These are phyloP conservation scores for Medicago ruthenica DNA, from an alignment of 306 rosid species.

Conservation along the genomic window DNA sequence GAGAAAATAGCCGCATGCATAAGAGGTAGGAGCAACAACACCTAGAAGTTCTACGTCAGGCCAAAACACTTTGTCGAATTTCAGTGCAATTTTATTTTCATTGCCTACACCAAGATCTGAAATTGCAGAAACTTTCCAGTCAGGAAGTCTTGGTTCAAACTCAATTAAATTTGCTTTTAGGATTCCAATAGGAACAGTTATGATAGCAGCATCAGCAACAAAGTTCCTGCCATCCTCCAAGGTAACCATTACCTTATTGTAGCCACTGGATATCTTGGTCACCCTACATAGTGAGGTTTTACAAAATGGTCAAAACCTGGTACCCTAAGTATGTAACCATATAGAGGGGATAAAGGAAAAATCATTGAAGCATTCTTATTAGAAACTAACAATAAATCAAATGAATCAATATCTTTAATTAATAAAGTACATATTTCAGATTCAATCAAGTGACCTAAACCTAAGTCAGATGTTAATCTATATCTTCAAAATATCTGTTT, in stretches of 20 bases:
- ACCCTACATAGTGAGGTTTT: conserved; percentile 47
- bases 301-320: conserved; percentile 37
- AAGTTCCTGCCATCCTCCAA: conserved; percentile 64
- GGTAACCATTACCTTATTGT: conserved; percentile 68
- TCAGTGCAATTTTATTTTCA: conserved; percentile 75
- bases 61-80: conserved; percentile 71
- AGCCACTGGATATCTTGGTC: conserved; percentile 57
- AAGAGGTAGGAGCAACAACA: conserved; percentile 68
- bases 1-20: conserved; percentile 77
- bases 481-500: neutral
- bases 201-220: conserved; percentile 58
- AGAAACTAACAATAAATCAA: neutral
- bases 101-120: conserved; percentile 83
- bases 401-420: neutral
- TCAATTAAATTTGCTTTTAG: conserved; percentile 74
- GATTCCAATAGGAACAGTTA: conserved; percentile 72
- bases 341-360: neutral
- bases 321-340: neutral
- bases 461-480: neutral
- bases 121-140: conserved; percentile 76
- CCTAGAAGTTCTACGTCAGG: conserved; percentile 78
- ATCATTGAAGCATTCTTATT: neutral
- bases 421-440: neutral
- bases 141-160: conserved; percentile 71
- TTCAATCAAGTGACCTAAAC: conserved; percentile 24